A percentile compares a stretch with the other conserved stretches of the same genome.
Conservation (phyloP, 2,329 filamentous ascomycete species). For the Tolypocladium sp. region DNA sequence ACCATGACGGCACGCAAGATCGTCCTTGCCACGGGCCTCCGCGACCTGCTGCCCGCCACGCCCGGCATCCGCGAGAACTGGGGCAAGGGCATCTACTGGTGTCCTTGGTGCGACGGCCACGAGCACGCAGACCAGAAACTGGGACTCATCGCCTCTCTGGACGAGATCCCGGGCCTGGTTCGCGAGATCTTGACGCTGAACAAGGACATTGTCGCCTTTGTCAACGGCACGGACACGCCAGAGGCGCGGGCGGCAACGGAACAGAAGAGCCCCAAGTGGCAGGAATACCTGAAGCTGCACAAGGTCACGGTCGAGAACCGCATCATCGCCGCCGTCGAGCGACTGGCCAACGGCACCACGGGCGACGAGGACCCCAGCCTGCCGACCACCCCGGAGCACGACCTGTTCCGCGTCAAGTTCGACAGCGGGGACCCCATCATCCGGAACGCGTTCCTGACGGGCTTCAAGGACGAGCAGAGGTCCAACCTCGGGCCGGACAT, state of each 20-base stretch:
- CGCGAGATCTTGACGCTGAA: slow-evolving; percentile 47
- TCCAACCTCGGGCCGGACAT: slow-evolving; percentile 36
- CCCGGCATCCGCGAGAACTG: slow-evolving; percentile 46
- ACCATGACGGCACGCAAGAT: slow-evolving; percentile 41
- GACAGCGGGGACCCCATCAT: slow-evolving; percentile 31
- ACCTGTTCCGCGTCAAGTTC: slow-evolving; percentile 48
- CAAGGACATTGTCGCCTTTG: slow-evolving; percentile 44
- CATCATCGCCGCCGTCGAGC: slow-evolving; percentile 37
- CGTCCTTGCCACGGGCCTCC: slow-evolving; percentile 48
- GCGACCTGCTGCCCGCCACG: slow-evolving; percentile 43
- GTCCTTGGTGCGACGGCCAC: slow-evolving; percentile 55
- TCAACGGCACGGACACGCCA: slow-evolving; percentile 48
- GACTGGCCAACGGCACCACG: slow-evolving; percentile 30
- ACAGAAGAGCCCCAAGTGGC: slow-evolving; percentile 34
- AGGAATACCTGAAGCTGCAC: slow-evolving; percentile 37
- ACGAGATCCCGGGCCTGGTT: slow-evolving; percentile 32
- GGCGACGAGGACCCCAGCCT: slow-evolving; percentile 28
- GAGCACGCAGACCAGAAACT: slow-evolving; percentile 51
- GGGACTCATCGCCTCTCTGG: slow-evolving; percentile 39
- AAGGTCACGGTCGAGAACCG: slow-evolving; percentile 47
- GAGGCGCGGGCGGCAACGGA: slow-evolving; percentile 28
- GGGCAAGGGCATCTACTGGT: slow-evolving; percentile 54
- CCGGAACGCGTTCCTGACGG: slow-evolving; percentile 43
- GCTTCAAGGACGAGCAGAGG: slow-evolving; percentile 35
- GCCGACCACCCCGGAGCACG: slow-evolving; percentile 37